Evolutionary conservation across 2,329 filamentous ascomycete species (phyloP).

Genomic region (Penicillium oxalicum): DNA sequence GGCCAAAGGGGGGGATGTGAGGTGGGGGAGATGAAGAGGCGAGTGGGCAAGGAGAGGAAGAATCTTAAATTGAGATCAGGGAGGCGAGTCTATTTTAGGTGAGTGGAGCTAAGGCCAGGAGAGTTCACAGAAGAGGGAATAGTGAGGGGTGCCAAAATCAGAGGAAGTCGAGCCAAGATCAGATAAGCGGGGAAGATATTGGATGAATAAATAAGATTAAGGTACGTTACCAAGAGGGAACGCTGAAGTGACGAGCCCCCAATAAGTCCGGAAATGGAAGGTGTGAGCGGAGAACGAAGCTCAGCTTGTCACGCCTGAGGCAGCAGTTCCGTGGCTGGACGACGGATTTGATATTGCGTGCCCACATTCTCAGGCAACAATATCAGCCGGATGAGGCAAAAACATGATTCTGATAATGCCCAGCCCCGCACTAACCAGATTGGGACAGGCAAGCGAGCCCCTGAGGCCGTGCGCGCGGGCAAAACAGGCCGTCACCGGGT

Average conservation of each 20-base stretch:
- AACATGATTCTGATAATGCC: conserved; percentile 37
- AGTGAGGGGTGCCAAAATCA: background rate
- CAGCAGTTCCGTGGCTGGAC: too few relatives aligned
- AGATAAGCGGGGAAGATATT: background rate
- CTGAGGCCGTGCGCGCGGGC: conserved; percentile 38
- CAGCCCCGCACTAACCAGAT: conserved; percentile 40
- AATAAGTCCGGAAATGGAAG: background rate
- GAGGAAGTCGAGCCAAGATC: background rate
- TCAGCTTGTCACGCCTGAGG: too few relatives aligned
- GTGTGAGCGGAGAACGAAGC: background rate
- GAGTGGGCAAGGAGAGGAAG: background rate
- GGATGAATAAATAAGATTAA: background rate
- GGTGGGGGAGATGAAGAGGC: conserved; percentile 1
- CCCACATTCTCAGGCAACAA: background rate
- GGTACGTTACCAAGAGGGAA: background rate
- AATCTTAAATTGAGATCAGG: background rate
- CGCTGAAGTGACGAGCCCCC: background rate
- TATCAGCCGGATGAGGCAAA: conserved; percentile 1
- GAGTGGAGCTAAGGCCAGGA: background rate
- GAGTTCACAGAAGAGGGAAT: background rate
- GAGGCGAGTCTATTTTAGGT: too few relatives aligned
- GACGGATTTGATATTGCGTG: background rate
- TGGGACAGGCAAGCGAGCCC: conserved; percentile 38
- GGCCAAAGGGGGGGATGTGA: conserved; percentile 1
- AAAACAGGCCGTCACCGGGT: conserved; percentile 38